Evolutionary conservation across 176 grass and related monocot genomes (phyloP).

Genomic region (Eleusine coracana): DNA sequence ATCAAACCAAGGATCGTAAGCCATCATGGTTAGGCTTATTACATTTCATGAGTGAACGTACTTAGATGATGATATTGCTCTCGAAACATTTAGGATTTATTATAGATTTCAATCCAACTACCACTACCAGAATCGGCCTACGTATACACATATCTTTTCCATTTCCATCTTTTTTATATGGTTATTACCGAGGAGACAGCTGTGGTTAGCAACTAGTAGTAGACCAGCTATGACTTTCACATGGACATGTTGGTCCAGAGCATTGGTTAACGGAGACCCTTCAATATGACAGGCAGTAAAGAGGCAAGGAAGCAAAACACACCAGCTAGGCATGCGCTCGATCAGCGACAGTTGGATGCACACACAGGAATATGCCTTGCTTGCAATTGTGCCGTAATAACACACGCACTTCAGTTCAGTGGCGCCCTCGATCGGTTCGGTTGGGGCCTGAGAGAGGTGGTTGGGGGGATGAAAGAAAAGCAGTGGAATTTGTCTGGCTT

Average conservation of each 20-base stretch:
- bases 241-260: slow-evolving; percentile 13
- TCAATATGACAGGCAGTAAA: neutral
- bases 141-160: neutral
- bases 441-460: neutral
- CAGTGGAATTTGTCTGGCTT: slow-evolving; percentile 14
- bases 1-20: neutral
- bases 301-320: neutral
- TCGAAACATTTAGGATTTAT: neutral
- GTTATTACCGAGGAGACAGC: neutral
- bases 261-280: neutral
- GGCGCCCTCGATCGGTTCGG: neutral
- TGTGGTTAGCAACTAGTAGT: neutral
- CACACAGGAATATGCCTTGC: slow-evolving; percentile 24
- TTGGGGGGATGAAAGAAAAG: neutral
- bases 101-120: neutral
- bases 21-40: neutral
- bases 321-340: neutral
- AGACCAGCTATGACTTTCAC: slow-evolving; percentile 8
- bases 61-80: neutral
- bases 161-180: neutral
- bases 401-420: neutral
- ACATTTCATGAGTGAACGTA: neutral
- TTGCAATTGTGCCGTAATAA: neutral
- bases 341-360: neutral
- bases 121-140: neutral